Evolutionary conservation across 495 filamentous ascomycete species (phyloP), one percentile per base, ranked within the genome.

Genomic region (Cercophora scortea): DNA sequence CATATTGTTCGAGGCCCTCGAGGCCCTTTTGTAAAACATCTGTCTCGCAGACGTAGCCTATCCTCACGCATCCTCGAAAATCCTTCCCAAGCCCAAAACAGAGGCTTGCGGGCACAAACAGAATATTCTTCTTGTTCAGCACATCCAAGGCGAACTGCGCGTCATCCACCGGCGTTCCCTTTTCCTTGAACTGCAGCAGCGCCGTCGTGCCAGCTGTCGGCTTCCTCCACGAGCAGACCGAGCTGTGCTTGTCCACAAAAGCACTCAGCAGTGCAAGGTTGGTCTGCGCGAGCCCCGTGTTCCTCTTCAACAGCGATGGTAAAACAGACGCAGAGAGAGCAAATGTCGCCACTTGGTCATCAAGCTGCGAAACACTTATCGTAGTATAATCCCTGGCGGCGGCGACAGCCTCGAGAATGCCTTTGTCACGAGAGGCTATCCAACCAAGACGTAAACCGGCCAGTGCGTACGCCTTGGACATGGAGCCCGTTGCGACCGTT

Each of bases 381-480:
- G 84, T 88, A 4, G 89, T 93, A 73, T 91, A 95, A 64, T 95
- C 82, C 17, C 90, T 75, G 1, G 85, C 82, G 6, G 69, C 57
- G 5, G 85, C 82, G 42, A 84, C 75, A n/a, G 77, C 69, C 48
- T 87, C 79, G 43, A 93, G 77, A 47, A 95, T 70, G 1, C 70
- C 68, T 6, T 61, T 55, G 65, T 82, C 76, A 2, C 85, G 79
- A 25, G 84, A 84, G 3, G 86, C 89, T 51, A 93, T 73, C 90
- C 90, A 96, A 35, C 90, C 90, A 4, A 90, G 68, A 0, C 90
- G 81, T 45, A 95, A 80, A 9, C 90, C 90, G 0, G 90, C 90
- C 8, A 95, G 68, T 34, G 89, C 83, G 70, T 88, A 95, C 6
- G 89, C 85, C 67, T 96, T 95, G 13, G 88, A 91, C 67, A 92